phyloP scores from a whole-genome alignment of 306 rosid species.

The Acacia acuminata region DNA sequence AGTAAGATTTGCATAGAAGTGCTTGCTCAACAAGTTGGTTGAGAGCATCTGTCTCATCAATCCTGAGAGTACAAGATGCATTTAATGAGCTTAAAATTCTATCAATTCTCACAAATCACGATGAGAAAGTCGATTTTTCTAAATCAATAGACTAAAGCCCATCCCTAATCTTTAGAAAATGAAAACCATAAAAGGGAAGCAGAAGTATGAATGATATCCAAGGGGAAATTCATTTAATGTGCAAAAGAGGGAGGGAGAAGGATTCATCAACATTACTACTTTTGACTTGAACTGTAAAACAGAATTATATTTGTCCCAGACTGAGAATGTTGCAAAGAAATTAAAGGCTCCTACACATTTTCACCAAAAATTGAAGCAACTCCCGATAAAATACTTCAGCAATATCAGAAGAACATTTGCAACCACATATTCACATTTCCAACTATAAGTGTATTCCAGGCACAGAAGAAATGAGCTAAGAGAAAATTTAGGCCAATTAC shows the following conservation, averaged over 20 bases:
- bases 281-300: background rate
- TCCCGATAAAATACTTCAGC: background rate
- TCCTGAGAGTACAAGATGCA: conserved; percentile 52
- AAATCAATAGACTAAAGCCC: background rate
- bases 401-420: background rate
- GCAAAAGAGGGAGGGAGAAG: conserved; percentile 5
- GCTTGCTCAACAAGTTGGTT: conserved; percentile 67
- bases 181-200: background rate
- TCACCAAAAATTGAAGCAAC: background rate
- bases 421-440: background rate
- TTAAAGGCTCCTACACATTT: background rate
- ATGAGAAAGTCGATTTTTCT: background rate
- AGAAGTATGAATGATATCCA: conserved; percentile 4
- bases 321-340: background rate
- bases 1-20: conserved; percentile 52
- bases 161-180: background rate
- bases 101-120: conserved; percentile 2
- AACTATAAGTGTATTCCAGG: background rate
- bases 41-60: conserved; percentile 67
- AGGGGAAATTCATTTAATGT: background rate
- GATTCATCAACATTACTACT: background rate
- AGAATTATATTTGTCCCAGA: background rate
- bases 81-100: background rate
- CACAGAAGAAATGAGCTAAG: conserved; percentile 9
- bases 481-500: conserved; percentile 17